Evolutionary conservation across 306 rosid genomes (phyloP).

Genomic region (Hippophae rhamnoides): DNA sequence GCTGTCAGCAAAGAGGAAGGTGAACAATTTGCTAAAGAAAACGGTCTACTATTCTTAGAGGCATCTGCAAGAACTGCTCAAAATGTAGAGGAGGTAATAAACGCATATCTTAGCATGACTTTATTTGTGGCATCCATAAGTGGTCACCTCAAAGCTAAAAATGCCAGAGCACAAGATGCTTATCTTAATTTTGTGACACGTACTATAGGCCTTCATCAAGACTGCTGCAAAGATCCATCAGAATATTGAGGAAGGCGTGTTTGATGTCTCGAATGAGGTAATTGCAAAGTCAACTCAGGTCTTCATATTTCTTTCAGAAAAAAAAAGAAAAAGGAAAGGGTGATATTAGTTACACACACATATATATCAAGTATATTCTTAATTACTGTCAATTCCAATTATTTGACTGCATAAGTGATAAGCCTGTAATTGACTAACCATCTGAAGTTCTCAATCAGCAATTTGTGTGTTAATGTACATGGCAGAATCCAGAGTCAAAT

Average conservation of each 20-base stretch:
- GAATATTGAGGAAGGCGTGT: slow-evolving; percentile 84
- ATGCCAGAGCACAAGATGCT: background rate
- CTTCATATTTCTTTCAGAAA: slow-evolving; percentile 1
- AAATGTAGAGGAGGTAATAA: slow-evolving; percentile 83
- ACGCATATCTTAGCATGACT: slow-evolving; percentile 3
- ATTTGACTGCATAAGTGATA: no score
- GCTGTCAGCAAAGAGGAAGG: slow-evolving; percentile 98
- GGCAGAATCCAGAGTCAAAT: background rate
- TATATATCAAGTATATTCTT: background rate
- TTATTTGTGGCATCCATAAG: background rate
- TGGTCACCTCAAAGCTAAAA: background rate
- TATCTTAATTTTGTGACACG: slow-evolving; percentile 5
- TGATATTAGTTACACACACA: background rate
- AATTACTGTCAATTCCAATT: background rate
- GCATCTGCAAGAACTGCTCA: slow-evolving; percentile 97
- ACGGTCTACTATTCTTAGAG: slow-evolving; percentile 89
- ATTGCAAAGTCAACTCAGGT: slow-evolving; percentile 1
- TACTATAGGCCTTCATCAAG: slow-evolving; percentile 66
- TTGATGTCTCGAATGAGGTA: slow-evolving; percentile 95
- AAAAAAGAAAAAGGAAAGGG: background rate
- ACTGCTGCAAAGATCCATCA: slow-evolving; percentile 91
- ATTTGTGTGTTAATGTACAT: background rate
- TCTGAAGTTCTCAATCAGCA: no score
- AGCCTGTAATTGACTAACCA: background rate
- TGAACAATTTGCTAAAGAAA: slow-evolving; percentile 90